Evolutionary conservation across 1,139 yeast genomes (phyloP), one percentile per base, ranked within the genome.

Genomic region (Kurtzmaniella quercitrusa): DNA sequence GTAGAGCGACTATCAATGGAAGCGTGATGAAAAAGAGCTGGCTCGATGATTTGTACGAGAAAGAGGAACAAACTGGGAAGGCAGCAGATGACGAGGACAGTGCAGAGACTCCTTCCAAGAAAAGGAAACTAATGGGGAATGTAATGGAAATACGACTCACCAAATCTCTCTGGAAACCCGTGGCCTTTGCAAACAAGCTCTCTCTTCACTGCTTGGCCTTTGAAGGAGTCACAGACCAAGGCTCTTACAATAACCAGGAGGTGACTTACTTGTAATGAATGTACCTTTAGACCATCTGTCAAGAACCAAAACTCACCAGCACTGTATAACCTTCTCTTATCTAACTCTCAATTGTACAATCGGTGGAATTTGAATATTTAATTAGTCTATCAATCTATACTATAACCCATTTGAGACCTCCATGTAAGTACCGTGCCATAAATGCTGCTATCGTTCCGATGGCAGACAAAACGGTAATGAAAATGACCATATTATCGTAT

Each of bases 1-100:
- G 69, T 19, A 57, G 57, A 39, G 58, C 68, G 9, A 50, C 54
- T 2, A 68, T 72, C 3, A 71, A 73, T 52, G 73, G 73, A 1
- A 45, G 57, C 44, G 65, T 62, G 39, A 63, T 72, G 68, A 65
- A 62, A 46, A 55, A 54, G 11, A 51, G 50, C 36, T 73, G 78
- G 78, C 52, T 60, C 2, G 47, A 51, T 9, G 71, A 63, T 27
- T 54, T 69, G 12, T 48, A 68, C 3, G 60, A 29, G 7, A 27
- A 2, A 42, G 41, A 36, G 16, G 18, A 19, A 18, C 51, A 29
- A 3, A 27, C n/a, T 7, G 31, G 31, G 10, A n/a, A 27, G 10
- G 34, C 7, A 14, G 16, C 29, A 25, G n/a, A 17, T 9, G 23
- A 34, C 14, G 44, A 25, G 12, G 46, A 41, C 2, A 45, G 41